Evolutionary conservation across 352 stramenopile genomes (phyloP).

Genomic region (Globisporangium ultimum): DNA sequence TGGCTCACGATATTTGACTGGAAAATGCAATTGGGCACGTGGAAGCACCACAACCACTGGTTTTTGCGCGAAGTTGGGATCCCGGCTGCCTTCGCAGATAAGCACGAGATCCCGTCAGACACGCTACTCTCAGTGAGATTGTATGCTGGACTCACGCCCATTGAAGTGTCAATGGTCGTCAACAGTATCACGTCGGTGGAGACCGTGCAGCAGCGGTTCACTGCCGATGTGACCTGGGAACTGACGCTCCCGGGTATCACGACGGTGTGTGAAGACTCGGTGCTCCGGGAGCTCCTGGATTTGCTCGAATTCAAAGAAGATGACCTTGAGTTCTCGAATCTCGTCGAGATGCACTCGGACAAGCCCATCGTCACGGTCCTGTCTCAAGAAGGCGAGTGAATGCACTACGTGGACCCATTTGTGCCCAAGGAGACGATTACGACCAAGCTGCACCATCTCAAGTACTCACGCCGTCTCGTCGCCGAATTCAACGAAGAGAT

Average conservation of each 20-base stretch:
- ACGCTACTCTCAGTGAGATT: constrained; percentile 13
- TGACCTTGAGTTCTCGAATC: constrained; percentile 29
- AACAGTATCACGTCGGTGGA: constrained; percentile 25
- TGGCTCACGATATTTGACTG: constrained; percentile 38
- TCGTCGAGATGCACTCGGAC: constrained; percentile 16
- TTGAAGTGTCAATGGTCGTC: constrained; percentile 20
- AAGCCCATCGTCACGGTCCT: constrained; percentile 7
- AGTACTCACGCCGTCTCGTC: constrained; percentile 20
- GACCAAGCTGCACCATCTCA: constrained; percentile 13
- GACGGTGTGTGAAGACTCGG: constrained; percentile 25
- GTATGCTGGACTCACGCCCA: constrained; percentile 19
- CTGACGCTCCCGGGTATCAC: constrained; percentile 25
- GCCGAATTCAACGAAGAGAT: constrained; percentile 40
- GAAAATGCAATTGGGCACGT: constrained; percentile 55
- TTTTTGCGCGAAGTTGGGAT: constrained; percentile 44
- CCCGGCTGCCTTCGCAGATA: constrained; percentile 6
- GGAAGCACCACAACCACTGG: constrained; percentile 40
- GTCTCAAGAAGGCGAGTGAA: constrained; percentile 2
- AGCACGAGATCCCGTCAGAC: not conserved
- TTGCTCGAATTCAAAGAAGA: constrained; percentile 27
- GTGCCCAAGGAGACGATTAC: constrained; percentile 1
- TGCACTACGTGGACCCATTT: constrained; percentile 13
- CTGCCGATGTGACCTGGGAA: constrained; percentile 29
- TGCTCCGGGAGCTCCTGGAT: constrained; percentile 26
- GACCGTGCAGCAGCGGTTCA: constrained; percentile 25